Evolutionary conservation across 805 yeast genomes (phyloP).

Genomic region (Candida vaughaniae): DNA sequence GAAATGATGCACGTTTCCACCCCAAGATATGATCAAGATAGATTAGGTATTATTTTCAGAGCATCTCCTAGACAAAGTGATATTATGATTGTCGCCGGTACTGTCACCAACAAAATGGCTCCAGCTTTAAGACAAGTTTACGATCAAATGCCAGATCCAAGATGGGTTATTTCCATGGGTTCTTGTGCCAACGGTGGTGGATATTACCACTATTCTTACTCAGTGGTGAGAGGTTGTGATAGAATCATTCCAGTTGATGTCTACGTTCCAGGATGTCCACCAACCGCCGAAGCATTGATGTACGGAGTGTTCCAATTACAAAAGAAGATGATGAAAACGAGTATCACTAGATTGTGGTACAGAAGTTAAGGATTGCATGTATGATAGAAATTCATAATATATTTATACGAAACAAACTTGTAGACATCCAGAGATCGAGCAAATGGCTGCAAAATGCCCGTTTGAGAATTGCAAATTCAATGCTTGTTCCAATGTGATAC

Average conservation of each 20-base stretch:
- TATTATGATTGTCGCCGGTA: conserved; percentile 90
- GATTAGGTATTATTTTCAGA: conserved; percentile 89
- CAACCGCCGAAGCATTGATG: conserved; percentile 87
- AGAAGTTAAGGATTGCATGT: conserved; percentile 38
- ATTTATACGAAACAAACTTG: conserved; percentile 1
- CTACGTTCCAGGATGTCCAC: conserved; percentile 92
- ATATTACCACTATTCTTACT: conserved; percentile 84
- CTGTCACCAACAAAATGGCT: conserved; percentile 90
- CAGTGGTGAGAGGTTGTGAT: conserved; percentile 89
- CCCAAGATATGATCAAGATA: conserved; percentile 89
- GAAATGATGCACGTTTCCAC: conserved; percentile 95
- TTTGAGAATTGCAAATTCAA: no score
- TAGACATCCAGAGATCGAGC: no score
- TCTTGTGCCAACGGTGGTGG: conserved; percentile 95
- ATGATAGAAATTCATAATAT: conserved; percentile 2
- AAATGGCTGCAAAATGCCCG: no score
- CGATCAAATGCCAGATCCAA: conserved; percentile 93
- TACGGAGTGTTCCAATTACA: conserved; percentile 87
- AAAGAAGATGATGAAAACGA: conserved; percentile 83
- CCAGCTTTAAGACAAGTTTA: conserved; percentile 90
- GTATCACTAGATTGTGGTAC: conserved; percentile 84
- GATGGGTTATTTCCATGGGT: conserved; percentile 95
- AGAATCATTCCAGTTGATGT: conserved; percentile 86
- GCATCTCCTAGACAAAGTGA: conserved; percentile 93
- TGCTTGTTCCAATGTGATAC: no score